Evolutionary conservation across 257 asterid genomes (phyloP).

Genomic region (Sherardia arvensis): DNA sequence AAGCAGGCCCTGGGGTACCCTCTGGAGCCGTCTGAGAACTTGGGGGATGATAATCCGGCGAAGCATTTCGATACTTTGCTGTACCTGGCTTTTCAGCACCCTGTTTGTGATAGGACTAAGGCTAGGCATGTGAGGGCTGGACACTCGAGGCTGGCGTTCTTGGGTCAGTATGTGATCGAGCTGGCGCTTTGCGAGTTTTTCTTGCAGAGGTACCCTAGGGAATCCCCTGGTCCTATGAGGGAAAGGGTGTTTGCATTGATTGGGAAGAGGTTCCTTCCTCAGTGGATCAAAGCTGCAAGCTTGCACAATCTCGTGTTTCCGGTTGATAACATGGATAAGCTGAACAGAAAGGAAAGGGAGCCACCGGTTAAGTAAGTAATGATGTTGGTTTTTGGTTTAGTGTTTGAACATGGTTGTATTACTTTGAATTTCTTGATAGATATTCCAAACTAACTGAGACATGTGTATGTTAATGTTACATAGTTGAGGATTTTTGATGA

Average conservation of each 20-base stretch:
- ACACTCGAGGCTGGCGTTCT: slow-evolving; percentile 67
- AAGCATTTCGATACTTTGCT: slow-evolving; percentile 79
- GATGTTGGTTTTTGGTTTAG: slow-evolving; percentile 2
- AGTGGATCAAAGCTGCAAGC: slow-evolving; percentile 74
- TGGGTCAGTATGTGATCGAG: slow-evolving; percentile 87
- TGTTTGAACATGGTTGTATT: background rate
- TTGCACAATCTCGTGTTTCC: slow-evolving; percentile 92
- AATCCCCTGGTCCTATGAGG: slow-evolving; percentile 97
- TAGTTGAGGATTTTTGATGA: background rate
- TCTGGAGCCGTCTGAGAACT: slow-evolving; percentile 65
- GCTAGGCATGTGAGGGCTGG: slow-evolving; percentile 77
- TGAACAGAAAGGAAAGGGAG: slow-evolving; percentile 63
- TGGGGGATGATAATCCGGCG: slow-evolving; percentile 83
- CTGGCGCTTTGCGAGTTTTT: slow-evolving; percentile 83
- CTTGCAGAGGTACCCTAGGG: slow-evolving; percentile 92
- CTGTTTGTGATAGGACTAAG: slow-evolving; percentile 82
- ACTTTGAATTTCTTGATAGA: background rate
- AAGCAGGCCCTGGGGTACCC: slow-evolving; percentile 94
- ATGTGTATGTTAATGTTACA: background rate
- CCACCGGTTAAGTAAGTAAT: slow-evolving; percentile 84
- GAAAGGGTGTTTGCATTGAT: slow-evolving; percentile 85
- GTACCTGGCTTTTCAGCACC: slow-evolving; percentile 90
- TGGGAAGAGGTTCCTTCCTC: slow-evolving; percentile 89
- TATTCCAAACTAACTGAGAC: background rate
- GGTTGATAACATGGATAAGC: slow-evolving; percentile 76